phyloP scores from a whole-genome alignment of 345 rosid species.

The Euphorbia lathyris region DNA sequence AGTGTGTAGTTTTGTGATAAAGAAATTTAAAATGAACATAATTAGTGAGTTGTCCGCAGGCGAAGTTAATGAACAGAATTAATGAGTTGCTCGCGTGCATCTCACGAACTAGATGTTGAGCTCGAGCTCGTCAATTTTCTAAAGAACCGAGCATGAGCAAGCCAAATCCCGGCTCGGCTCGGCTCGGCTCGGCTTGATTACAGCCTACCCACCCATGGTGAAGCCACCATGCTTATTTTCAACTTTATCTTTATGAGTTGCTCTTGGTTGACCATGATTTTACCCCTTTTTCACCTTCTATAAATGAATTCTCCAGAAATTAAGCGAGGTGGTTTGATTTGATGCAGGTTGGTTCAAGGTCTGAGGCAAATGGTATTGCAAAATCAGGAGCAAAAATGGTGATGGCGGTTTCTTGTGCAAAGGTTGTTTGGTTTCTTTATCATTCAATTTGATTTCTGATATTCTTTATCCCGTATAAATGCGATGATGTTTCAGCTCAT shows the following conservation, averaged over 20 bases:
- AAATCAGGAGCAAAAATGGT: conserved; percentile 99
- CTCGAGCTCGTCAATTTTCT: too few species aligned
- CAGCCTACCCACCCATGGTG: too few species aligned
- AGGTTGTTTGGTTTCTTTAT: conserved; percentile 46
- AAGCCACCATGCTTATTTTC: neutral
- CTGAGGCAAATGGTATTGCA: conserved; percentile 96
- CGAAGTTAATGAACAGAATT: too few species aligned
- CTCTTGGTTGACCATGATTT: neutral
- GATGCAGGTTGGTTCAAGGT: conserved; percentile 85
- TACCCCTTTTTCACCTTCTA: conserved; percentile 10
- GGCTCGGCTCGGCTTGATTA: too few species aligned
- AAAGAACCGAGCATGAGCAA: too few species aligned
- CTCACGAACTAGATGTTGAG: too few species aligned
- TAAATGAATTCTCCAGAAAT: neutral
- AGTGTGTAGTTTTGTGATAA: too few species aligned
- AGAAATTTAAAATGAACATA: too few species aligned
- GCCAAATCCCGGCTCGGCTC: too few species aligned
- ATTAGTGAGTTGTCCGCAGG: too few species aligned
- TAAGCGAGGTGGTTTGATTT: neutral
- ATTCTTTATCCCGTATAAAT: neutral
- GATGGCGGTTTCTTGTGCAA: conserved; percentile 97
- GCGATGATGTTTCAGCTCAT: too few species aligned
- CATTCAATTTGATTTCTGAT: neutral
- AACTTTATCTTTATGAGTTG: neutral
- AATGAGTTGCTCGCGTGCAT: too few species aligned